Conservation (phyloP, 148 eudicot genomes). For the Fagopyrum esculentum region DNA sequence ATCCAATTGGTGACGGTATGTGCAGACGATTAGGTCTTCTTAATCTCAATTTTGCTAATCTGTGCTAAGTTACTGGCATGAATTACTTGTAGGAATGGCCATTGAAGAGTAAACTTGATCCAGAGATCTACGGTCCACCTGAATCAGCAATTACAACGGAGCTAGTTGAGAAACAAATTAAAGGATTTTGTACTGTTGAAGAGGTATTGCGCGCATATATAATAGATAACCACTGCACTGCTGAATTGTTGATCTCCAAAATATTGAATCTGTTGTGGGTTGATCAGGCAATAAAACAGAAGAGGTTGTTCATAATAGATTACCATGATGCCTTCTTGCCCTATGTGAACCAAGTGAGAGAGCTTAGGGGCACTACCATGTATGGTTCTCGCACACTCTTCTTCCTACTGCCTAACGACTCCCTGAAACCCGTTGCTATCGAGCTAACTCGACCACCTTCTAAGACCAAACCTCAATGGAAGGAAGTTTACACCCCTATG, state of each 20-base stretch:
- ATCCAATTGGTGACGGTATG: conserved; percentile 29
- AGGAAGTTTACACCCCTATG: conserved; percentile 40
- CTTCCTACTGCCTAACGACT: conserved; percentile 33
- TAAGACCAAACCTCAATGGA: conserved; percentile 60
- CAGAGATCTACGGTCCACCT: conserved; percentile 53
- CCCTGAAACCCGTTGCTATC: conserved; percentile 57
- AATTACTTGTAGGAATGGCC: conserved; percentile 56
- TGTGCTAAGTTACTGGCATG: not conserved
- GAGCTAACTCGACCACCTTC: conserved; percentile 68
- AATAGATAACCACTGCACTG: not conserved
- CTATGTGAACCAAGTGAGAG: conserved; percentile 57
- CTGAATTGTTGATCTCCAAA: not conserved
- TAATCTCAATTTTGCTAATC: not conserved
- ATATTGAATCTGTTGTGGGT: not conserved
- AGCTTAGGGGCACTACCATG: conserved; percentile 42
- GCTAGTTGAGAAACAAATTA: conserved; percentile 39
- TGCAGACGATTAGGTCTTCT: not conserved
- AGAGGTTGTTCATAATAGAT: conserved; percentile 65
- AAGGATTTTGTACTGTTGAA: conserved; percentile 37
- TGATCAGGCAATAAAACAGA: conserved; percentile 47
- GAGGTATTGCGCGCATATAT: conserved; percentile 31
- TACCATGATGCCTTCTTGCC: conserved; percentile 84
- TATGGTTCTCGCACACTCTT: conserved; percentile 79
- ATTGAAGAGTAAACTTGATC: conserved; percentile 59
- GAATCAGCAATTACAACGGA: conserved; percentile 60